Conservation (phyloP, 192 early-diverging fungal species). For the Mortierella alpina region DNA sequence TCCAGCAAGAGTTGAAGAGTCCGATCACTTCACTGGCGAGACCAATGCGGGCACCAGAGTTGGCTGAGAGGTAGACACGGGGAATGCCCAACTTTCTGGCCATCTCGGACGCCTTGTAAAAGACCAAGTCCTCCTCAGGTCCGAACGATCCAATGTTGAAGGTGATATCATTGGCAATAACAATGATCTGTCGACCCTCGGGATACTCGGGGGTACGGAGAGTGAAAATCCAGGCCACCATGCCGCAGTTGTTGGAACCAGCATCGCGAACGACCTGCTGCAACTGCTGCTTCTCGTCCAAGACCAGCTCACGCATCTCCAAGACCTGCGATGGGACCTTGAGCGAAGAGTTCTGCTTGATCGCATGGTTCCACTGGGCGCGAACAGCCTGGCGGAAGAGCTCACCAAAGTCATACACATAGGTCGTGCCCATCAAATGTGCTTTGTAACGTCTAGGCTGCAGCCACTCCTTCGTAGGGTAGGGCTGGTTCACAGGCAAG, state of each 20-base stretch:
- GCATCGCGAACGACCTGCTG: slow-evolving; percentile 81
- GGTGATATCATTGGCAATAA: slow-evolving; percentile 99
- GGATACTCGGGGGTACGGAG: slow-evolving; percentile 95
- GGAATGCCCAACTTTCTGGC: slow-evolving; percentile 90
- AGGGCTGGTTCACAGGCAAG: slow-evolving; percentile 82
- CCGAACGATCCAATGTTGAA: slow-evolving; percentile 98
- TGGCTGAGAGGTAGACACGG: slow-evolving; percentile 95
- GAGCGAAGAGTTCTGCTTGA: slow-evolving; percentile 52
- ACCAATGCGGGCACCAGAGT: slow-evolving; percentile 98
- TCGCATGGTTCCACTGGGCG: slow-evolving; percentile 78
- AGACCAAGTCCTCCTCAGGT: slow-evolving; percentile 90
- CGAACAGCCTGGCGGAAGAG: slow-evolving; percentile 92
- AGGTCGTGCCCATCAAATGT: slow-evolving; percentile 97
- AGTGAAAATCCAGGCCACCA: slow-evolving; percentile 95
- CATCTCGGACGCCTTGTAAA: slow-evolving; percentile 91
- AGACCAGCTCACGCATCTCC: slow-evolving; percentile 85
- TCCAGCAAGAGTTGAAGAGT: slow-evolving; percentile 90
- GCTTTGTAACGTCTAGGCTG: slow-evolving; percentile 98
- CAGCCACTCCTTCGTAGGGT: slow-evolving; percentile 94
- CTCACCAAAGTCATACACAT: slow-evolving; percentile 99
- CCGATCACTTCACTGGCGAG: slow-evolving; percentile 92
- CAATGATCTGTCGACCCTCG: slow-evolving; percentile 83
- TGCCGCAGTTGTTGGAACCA: slow-evolving; percentile 93
- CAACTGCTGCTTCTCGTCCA: slow-evolving; percentile 84
- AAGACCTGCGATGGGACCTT: slow-evolving; percentile 74